These are phyloP conservation scores for Sesbania bispinosa DNA, from an alignment of 306 rosid genomes.

Conservation along the genomic window DNA sequence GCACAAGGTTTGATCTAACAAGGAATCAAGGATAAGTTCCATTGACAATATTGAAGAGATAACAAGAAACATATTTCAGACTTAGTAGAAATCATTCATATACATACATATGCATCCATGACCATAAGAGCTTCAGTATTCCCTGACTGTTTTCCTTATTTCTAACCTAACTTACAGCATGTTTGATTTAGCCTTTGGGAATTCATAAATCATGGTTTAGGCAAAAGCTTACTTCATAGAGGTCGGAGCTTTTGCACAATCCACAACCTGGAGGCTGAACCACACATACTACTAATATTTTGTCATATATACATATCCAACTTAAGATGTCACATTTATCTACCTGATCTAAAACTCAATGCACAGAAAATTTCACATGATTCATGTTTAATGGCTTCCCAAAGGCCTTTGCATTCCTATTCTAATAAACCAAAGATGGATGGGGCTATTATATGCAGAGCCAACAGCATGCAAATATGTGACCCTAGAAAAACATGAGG, in stretches of 20 bases:
- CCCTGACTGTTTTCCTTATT: background rate
- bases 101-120: background rate
- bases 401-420: background rate
- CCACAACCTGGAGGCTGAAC: background rate
- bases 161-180: background rate
- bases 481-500: background rate
- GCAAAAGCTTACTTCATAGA: background rate
- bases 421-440: background rate
- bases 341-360: background rate
- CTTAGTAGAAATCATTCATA: constrained; percentile 12
- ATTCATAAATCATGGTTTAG: background rate
- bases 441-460: background rate
- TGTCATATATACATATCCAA: background rate
- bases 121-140: background rate
- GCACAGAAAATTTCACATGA: background rate
- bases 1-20: background rate
- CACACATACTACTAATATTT: background rate
- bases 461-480: background rate
- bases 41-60: background rate
- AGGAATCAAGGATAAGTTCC: background rate
- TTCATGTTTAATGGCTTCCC: background rate
- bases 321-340: constrained; percentile 1
- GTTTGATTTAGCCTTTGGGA: background rate
- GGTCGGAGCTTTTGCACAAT: background rate
- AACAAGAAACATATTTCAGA: constrained; percentile 4